These are phyloP conservation scores for Taiozyma onychis DNA, from an alignment of 1,139 yeast genomes.

Conservation along the genomic window DNA sequence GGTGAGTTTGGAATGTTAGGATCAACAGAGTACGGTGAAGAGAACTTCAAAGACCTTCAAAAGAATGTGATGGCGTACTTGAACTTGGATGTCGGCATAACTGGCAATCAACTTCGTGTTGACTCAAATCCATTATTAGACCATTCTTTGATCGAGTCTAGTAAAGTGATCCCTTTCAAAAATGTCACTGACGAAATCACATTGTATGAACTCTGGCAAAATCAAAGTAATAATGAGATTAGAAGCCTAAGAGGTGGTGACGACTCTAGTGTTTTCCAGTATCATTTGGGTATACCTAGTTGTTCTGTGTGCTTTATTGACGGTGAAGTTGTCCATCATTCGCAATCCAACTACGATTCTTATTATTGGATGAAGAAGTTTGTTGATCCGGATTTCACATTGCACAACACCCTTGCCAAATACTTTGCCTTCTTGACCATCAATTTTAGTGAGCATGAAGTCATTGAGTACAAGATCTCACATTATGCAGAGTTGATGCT, in stretches of 20 bases:
- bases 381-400: constrained; percentile 49
- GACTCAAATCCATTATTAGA: constrained; percentile 38
- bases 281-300: constrained; percentile 46
- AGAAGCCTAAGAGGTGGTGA: constrained; percentile 31
- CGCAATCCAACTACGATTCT: constrained; percentile 58
- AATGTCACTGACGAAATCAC: constrained; percentile 25
- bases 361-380: constrained; percentile 48
- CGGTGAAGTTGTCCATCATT: constrained; percentile 36
- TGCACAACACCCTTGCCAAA: constrained; percentile 53
- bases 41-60: constrained; percentile 27
- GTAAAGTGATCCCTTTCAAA: constrained; percentile 31
- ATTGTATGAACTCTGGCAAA: constrained; percentile 31
- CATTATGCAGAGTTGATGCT: constrained; percentile 32
- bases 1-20: constrained; percentile 41
- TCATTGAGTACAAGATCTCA: constrained; percentile 28
- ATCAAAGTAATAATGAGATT: constrained; percentile 24
- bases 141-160: constrained; percentile 28
- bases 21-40: constrained; percentile 43
- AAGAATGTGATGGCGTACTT: constrained; percentile 37
- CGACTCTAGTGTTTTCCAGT: constrained; percentile 42
- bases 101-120: constrained; percentile 35
- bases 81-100: constrained; percentile 40
- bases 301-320: constrained; percentile 37
- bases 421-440: constrained; percentile 51
- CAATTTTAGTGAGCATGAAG: constrained; percentile 49